These are phyloP conservation scores for Apostasia ramifera DNA, from an alignment of 106 monocot species.

Conservation along the genomic window DNA sequence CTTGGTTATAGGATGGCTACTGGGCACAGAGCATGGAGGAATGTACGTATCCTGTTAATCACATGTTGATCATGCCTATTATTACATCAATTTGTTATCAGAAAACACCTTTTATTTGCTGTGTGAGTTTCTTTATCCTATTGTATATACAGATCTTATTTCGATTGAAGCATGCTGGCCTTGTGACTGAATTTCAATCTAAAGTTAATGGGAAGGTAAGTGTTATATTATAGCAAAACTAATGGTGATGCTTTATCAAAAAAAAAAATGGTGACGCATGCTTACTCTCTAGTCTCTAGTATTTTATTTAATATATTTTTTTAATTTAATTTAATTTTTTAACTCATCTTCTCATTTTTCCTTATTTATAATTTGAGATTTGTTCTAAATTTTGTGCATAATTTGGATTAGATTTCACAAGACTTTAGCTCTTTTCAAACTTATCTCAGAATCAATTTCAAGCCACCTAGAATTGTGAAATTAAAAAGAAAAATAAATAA, in stretches of 20 bases:
- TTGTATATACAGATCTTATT: conserved; percentile 28
- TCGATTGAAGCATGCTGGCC: conserved; percentile 43
- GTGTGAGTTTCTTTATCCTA: not conserved
- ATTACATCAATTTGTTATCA: not conserved
- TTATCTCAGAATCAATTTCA: too few relatives aligned
- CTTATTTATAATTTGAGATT: too few relatives aligned
- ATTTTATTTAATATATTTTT: not conserved
- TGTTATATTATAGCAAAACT: not conserved
- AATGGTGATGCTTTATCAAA: not conserved
- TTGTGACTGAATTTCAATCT: conserved; percentile 55
- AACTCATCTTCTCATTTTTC: not conserved
- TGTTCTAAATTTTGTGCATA: too few relatives aligned
- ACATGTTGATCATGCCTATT: not conserved
- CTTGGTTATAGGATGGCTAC: conserved; percentile 40
- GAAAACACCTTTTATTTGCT: not conserved
- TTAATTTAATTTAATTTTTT: not conserved
- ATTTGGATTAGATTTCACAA: too few relatives aligned
- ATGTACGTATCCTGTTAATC: conserved; percentile 30
- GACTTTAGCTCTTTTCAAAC: too few relatives aligned
- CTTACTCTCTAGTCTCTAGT: too few relatives aligned
- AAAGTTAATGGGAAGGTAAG: conserved; percentile 43
- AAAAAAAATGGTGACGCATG: too few relatives aligned
- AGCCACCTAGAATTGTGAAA: too few relatives aligned
- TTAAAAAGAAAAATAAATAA: too few relatives aligned
- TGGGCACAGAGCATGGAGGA: conserved; percentile 76